Base-by-base conservation (phyloP, 768 basidiomycete genomes). In the Infundibulicybe gibba region DNA sequence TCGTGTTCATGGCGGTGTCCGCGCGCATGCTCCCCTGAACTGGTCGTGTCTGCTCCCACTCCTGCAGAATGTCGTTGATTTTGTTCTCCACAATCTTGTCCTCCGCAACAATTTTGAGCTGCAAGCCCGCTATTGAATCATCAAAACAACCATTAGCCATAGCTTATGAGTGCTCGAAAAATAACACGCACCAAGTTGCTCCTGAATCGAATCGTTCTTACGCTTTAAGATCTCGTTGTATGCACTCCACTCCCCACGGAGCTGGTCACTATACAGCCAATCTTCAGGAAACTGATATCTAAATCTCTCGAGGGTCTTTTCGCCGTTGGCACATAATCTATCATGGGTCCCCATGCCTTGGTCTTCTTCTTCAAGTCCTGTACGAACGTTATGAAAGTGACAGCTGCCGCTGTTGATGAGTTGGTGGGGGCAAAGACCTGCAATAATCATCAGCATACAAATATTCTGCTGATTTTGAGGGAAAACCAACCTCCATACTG, bases 321-420 rank as follows among this genome's bases (percentile, higher is more conserved):
- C 97, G 49, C 97, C 95, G 54, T 83, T 84, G 33, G 86, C 88
- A 61, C 94, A 98, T 35, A 94, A 48, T 93, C 93, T 63, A 99
- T 93, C 80, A 95, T 90, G 20, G 93, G 91, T 14, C 84, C 87
- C 97, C 97, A 98, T 81, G 87, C 77, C 70, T 90, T 90, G 47
- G 92, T 91, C 74, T 94, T 97, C 62, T 88, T 87, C 74, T 98
- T 98, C 57, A 98, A 79, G 75, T 98, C 97, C 68, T 99, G 97
- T 2, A 99, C 95, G 62, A 97, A 98, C 19, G 97, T 99, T 68
- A 99, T 99, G 68, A 99, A 97, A 2, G 91, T 90, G 54, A 99
- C 97, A 66, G 97, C 94, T 43, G 94, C 94, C 40, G 95, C 94
- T 66, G 97, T 99, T 52, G 95, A 95, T 31, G 90, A 90, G 61